Evolutionary conservation across 768 basidiomycete genomes (phyloP), one percentile per base, ranked within the genome.

Genomic region (Chalciporus piperatus): DNA sequence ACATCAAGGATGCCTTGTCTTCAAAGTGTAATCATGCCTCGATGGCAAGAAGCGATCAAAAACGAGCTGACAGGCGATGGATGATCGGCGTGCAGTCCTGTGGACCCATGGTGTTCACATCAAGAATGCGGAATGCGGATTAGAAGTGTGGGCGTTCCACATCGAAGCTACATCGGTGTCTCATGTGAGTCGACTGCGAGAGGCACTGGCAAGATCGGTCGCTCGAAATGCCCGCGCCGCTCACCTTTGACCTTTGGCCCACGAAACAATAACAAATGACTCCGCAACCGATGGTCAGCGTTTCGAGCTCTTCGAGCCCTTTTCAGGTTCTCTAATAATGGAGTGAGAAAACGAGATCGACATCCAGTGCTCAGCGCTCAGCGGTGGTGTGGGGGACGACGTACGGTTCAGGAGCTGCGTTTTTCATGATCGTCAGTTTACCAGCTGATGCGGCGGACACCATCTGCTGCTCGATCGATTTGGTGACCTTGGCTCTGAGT

Each of bases 361-460:
- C 13, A 16, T 14, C 37, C 32, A 28, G 20, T 1, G 9, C 27
- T 28, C n/a, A 30, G 12, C 7, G 27, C n/a, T n/a, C n/a, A n/a
- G n/a, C n/a, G n/a, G n/a, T n/a, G n/a, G n/a, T n/a, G 27, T 27
- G 27, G 16, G n/a, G 4, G 32, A 38, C 7, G 27, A 50, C 68
- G 47, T 58, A 71, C 69, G 56, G 25, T 39, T 67, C 63, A 12
- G 59, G 59, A 10, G 69, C 74, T 13, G 72, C 69, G 54, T 85
- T 81, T 72, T 89, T 90, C 92, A 98, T 92, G 67, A 98, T 93
- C 25, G 91, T 91, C 55, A 98, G 76, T 67, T 91, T 92, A 35
- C 94, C 94, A 39, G 84, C 76, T 5, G 90, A 92, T 3, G 94
- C 94, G 7, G 92, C 92, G 44, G 83, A 74, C 12, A 92, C 89